Evolutionary conservation across 352 stramenopile species (phyloP).

Genomic region (Globisporangium iwayamae): DNA sequence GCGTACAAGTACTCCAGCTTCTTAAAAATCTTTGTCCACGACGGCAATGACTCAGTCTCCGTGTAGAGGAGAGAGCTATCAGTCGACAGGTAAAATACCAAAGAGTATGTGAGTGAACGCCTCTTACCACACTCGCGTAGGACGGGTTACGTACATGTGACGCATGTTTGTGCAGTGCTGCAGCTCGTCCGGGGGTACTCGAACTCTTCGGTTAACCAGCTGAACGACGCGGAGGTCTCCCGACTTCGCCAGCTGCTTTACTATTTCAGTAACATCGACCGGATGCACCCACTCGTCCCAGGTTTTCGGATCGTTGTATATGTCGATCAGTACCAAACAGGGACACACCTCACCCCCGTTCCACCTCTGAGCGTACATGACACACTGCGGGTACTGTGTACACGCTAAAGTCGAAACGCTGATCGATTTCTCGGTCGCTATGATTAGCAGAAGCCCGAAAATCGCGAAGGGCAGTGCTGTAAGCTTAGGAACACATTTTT

Average conservation of each 20-base stretch:
- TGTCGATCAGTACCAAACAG: slow-evolving; percentile 29
- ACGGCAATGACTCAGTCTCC: slow-evolving; percentile 18
- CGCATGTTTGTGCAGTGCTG: slow-evolving; percentile 18
- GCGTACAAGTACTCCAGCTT: slow-evolving; percentile 33
- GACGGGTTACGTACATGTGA: slow-evolving; percentile 25
- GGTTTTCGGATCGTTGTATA: slow-evolving; percentile 19
- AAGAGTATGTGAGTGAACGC: too few species aligned
- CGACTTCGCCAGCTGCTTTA: slow-evolving; percentile 19
- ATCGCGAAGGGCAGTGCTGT: slow-evolving; percentile 11
- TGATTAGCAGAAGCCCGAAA: slow-evolving; percentile 12
- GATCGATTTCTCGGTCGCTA: slow-evolving; percentile 10
- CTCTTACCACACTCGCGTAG: too few species aligned
- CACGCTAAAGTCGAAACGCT: slow-evolving; percentile 13
- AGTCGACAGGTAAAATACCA: neutral
- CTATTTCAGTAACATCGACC: slow-evolving; percentile 19
- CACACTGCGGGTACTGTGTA: slow-evolving; percentile 20
- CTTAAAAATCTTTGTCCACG: slow-evolving; percentile 27
- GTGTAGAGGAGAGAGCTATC: slow-evolving; percentile 23
- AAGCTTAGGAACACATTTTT: slow-evolving; percentile 6
- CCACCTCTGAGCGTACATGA: slow-evolving; percentile 22
- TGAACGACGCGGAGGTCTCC: slow-evolving; percentile 30
- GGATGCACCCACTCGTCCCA: slow-evolving; percentile 37
- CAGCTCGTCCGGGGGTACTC: slow-evolving; percentile 24
- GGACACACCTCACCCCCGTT: slow-evolving; percentile 16
- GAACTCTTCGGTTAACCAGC: slow-evolving; percentile 28